Evolutionary conservation across 208 protist genomes (phyloP).

Genomic region (Entamoeba histolytica): DNA sequence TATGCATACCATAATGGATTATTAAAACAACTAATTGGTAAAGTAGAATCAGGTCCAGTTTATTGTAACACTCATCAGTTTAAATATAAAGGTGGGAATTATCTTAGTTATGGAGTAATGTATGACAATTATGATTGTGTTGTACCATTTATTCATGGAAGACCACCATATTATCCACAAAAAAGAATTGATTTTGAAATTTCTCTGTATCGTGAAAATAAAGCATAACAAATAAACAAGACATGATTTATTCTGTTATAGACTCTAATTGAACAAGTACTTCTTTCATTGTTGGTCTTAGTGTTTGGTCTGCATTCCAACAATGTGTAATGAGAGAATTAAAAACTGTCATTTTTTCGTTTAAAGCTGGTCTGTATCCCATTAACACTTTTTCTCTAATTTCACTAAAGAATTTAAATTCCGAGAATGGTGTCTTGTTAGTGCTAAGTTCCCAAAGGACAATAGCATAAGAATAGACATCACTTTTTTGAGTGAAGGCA

Average conservation of each 20-base stretch:
- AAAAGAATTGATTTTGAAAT: not conserved
- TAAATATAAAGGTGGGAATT: too few relatives aligned
- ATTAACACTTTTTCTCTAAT: not conserved
- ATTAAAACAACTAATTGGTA: not conserved
- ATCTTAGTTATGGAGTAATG: not conserved
- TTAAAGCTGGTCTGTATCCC: not conserved
- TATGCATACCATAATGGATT: not conserved
- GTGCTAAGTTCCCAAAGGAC: conserved; percentile 35
- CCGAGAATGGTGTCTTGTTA: conserved; percentile 12
- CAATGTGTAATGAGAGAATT: not conserved
- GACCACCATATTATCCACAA: not conserved
- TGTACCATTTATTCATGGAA: not conserved
- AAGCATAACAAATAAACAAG: too few relatives aligned
- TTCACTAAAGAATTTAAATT: not conserved
- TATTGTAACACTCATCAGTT: not conserved
- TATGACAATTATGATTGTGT: not conserved
- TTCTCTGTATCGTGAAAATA: too few relatives aligned
- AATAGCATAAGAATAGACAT: conserved; percentile 41
- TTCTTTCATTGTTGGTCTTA: not conserved
- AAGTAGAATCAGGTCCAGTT: not conserved
- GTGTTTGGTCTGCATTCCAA: not conserved
- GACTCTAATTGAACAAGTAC: not conserved
- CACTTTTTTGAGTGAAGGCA: conserved; percentile 30
- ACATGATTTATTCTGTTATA: too few relatives aligned
- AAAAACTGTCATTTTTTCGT: not conserved